These are phyloP conservation scores for Coccomyxa sp. DNA, from an alignment of 139 green algal genomes.

Conservation along the genomic window DNA sequence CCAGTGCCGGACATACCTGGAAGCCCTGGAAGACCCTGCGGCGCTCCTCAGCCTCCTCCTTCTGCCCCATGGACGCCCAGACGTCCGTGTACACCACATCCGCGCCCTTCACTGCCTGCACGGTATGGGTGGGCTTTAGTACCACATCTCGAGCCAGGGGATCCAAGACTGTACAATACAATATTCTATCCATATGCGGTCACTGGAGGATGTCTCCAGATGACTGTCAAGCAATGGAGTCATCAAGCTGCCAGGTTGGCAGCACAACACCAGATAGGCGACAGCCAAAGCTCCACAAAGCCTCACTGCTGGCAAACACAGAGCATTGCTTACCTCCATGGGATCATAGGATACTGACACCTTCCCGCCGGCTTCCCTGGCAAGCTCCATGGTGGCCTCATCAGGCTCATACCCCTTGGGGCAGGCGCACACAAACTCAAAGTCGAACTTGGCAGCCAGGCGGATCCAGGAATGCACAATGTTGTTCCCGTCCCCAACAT, in stretches of 20 bases:
- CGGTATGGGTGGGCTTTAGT: too few relatives aligned
- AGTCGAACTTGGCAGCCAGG: constrained; percentile 76
- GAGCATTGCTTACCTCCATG: constrained; percentile 24
- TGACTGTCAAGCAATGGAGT: too few relatives aligned
- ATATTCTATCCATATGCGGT: too few relatives aligned
- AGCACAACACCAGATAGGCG: constrained; percentile 12
- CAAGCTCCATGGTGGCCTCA: constrained; percentile 66
- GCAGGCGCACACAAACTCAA: constrained; percentile 94
- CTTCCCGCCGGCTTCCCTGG: constrained; percentile 41
- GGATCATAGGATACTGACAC: constrained; percentile 63
- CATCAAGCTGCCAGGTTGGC: too few relatives aligned
- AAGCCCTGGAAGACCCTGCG: constrained; percentile 83
- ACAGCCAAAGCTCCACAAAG: not conserved
- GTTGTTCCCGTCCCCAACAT: constrained; percentile 99
- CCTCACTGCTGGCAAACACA: too few relatives aligned
- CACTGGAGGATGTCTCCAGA: too few relatives aligned
- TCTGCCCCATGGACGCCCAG: constrained; percentile 98
- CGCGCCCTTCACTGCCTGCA: constrained; percentile 79
- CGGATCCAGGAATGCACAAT: constrained; percentile 96
- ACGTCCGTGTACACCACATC: constrained; percentile 99
- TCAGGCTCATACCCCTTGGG: constrained; percentile 92
- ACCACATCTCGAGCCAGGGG: too few relatives aligned
- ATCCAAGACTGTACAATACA: too few relatives aligned
- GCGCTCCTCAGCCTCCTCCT: constrained; percentile 85
- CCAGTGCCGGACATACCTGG: constrained; percentile 69